Base-by-base conservation (phyloP, 805 yeast species). In the Ogataea chonburiensis region DNA sequence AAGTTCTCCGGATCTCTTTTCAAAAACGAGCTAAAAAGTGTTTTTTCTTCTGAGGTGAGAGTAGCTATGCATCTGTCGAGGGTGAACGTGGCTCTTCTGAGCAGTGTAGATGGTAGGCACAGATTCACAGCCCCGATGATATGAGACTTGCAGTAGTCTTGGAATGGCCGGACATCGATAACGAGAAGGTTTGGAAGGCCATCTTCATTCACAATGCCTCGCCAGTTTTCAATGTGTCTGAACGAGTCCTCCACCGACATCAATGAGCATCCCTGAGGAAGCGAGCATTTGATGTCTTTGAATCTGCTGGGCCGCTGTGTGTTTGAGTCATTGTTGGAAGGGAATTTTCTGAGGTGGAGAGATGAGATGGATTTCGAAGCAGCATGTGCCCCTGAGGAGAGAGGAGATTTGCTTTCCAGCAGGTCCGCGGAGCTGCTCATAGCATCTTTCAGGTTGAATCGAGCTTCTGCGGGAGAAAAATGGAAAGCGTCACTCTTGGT, bases 81-180 rank as follows among this genome's bases (percentile, higher is more conserved):
- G 3, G 79, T 77, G 51, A 85, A 89, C 35, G 80, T 81, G 20
- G 78, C 66, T 46, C 98, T 72, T 55, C 80, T 84, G 45, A 89
- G 64, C 26, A 89, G 66, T 0, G 97, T 89, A n/a, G 95, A 82
- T 2, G 98, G 97, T 10, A 89, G 63, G 58, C 95, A 86, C 23
- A 91, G 71, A 55, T 86, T 86, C 28, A 86, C 66, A 1, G 97
- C 74, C 26, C 72, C 66, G 4, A 49, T 52, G 9, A 91, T 59
- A 43, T 81, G 87, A 3, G 69, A 54, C 41, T 68, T 72, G 27
- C 79, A 70, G 55, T 66, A 86, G 39, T 85, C 91, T 16, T 84
- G 79, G 54, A 79, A 86, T 0, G 96, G 86, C 37, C 98, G 66
- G 8, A 84, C 80, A 56, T 89, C 98, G 11, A 87, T 64, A 3